These are phyloP conservation scores for Cryphonectria japonica DNA, from an alignment of 2,329 filamentous ascomycete species.

Conservation along the genomic window DNA sequence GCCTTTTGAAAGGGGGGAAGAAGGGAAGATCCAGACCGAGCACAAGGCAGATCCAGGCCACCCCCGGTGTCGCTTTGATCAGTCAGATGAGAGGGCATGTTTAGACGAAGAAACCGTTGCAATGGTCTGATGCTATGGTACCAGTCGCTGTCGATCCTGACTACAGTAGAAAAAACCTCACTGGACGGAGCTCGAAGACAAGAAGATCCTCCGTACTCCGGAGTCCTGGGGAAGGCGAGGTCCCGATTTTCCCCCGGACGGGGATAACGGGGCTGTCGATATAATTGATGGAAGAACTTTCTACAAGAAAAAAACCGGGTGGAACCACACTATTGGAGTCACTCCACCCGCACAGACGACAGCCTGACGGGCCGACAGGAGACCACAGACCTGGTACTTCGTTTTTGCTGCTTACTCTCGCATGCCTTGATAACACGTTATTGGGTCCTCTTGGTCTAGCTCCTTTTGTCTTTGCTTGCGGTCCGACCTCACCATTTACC, in stretches of 20 bases:
- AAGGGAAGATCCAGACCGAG: not conserved
- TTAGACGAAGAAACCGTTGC: not conserved
- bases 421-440: conserved; percentile 26
- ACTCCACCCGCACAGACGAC: conserved; percentile 24
- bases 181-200: not conserved
- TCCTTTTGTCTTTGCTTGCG: conserved; percentile 11
- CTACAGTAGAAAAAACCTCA: not conserved
- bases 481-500: conserved; percentile 15
- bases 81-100: not conserved
- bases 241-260: conserved; percentile 17
- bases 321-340: conserved; percentile 23
- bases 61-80: not conserved
- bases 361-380: not conserved
- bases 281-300: conserved; percentile 30
- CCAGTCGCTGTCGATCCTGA: not conserved
- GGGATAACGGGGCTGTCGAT: conserved; percentile 13
- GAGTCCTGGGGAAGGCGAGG: conserved; percentile 6
- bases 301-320: conserved; percentile 3
- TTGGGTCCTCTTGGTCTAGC: conserved; percentile 8
- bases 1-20: not conserved
- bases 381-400: not conserved
- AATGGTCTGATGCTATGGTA: not conserved
- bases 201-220: not conserved
- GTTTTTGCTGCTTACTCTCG: not conserved
- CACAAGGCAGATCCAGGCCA: not conserved